Conservation (phyloP, 2,329 filamentous ascomycete species). For the Aspergillus eucalypticola region DNA sequence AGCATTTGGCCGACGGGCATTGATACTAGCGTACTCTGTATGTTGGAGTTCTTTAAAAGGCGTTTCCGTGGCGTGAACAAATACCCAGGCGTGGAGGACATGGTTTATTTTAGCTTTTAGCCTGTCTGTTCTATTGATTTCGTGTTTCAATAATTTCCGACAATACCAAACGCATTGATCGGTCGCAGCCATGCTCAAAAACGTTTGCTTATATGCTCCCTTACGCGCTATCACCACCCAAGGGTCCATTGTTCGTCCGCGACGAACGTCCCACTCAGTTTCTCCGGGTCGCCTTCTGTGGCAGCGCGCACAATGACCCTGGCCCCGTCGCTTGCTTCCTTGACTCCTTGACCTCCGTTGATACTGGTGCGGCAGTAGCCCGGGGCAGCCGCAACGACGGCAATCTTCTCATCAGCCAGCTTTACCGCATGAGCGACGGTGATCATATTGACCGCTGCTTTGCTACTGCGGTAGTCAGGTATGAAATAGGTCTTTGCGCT, state of each 20-base stretch:
- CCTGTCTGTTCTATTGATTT: slow-evolving; percentile 5
- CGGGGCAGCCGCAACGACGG: slow-evolving; percentile 1
- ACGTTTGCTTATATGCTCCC: not conserved
- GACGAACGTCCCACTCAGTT: not conserved
- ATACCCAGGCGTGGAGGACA: slow-evolving; percentile 18
- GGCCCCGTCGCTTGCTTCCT: slow-evolving; percentile 1
- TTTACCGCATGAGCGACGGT: not conserved
- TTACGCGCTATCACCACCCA: not conserved
- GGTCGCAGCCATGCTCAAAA: not conserved
- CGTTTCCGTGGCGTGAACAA: slow-evolving; percentile 16
- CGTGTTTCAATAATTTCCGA: not conserved
- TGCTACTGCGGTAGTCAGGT: slow-evolving; percentile 4
- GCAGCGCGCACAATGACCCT: slow-evolving; percentile 3
- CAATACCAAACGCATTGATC: not conserved
- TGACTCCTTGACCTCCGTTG: not conserved
- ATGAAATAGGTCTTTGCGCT: not conserved
- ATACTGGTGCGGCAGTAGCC: slow-evolving; percentile 8
- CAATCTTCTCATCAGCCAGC: slow-evolving; percentile 3
- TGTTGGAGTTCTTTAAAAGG: slow-evolving; percentile 15
- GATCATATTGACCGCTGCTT: slow-evolving; percentile 6
- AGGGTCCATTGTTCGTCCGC: not conserved
- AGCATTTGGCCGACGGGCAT: slow-evolving; percentile 45
- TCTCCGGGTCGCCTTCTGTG: not conserved
- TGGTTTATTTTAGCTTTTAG: slow-evolving; percentile 13
- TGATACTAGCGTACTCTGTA: slow-evolving; percentile 17